Evolutionary conservation across 208 protist genomes (phyloP).

Genomic region (Leishmania arabica): DNA sequence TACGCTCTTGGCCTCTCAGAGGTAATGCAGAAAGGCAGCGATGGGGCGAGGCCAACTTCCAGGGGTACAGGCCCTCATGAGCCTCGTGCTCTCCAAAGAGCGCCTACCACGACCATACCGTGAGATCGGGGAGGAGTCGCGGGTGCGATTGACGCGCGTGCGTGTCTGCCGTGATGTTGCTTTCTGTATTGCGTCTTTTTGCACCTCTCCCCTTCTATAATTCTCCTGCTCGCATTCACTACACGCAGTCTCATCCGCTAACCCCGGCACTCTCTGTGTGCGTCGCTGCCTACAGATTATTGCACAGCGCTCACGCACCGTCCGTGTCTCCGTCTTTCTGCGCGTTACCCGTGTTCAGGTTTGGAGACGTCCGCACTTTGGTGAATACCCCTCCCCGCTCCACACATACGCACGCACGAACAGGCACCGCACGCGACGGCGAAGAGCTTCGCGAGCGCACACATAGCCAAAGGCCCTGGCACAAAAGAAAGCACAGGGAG

Average conservation of each 20-base stretch:
- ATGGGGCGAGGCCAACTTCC: not conserved
- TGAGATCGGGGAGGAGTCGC: not conserved
- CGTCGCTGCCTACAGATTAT: not conserved
- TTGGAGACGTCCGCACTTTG: no score
- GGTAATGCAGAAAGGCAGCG: not conserved
- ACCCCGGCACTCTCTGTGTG: not conserved
- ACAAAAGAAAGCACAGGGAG: not conserved
- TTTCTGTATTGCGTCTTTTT: conserved; percentile 1
- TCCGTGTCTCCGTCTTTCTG: not conserved
- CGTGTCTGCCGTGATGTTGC: not conserved
- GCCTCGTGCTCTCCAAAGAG: not conserved
- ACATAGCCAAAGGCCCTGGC: not conserved
- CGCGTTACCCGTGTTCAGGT: not conserved
- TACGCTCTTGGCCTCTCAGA: not conserved
- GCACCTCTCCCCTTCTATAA: not conserved
- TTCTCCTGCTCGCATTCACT: not conserved
- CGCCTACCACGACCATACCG: not conserved
- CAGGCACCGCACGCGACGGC: not conserved
- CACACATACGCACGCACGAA: not conserved
- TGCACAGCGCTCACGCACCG: not conserved
- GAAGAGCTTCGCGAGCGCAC: not conserved
- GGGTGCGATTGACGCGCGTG: not conserved
- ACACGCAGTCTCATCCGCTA: not conserved
- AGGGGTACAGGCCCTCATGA: not conserved
- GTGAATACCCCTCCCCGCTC: not conserved